Conservation (phyloP, 2,329 filamentous ascomycete genomes). For the Periconia macrospinosa region DNA sequence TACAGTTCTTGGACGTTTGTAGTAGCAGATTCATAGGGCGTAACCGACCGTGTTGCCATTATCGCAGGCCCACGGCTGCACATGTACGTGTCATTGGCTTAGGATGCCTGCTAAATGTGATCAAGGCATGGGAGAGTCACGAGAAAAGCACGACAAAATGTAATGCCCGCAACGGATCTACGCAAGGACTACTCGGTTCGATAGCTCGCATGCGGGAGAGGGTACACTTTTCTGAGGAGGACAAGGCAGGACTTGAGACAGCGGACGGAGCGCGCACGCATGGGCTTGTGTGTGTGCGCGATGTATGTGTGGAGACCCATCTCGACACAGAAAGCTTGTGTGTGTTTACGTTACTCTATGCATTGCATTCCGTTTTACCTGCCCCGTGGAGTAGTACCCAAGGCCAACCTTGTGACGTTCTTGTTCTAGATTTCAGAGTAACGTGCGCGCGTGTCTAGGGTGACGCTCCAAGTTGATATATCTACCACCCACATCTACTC, state of each 20-base stretch:
- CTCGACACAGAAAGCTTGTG: slow-evolving; percentile 2
- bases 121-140: too few relatives aligned
- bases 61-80: background rate
- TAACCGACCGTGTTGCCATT: slow-evolving; percentile 6
- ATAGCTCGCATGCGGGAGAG: background rate
- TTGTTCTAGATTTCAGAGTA: background rate
- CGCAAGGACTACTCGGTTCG: background rate
- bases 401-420: background rate
- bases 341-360: background rate
- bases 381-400: background rate
- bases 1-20: slow-evolving; percentile 12
- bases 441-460: background rate
- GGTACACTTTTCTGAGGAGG: slow-evolving; percentile 14
- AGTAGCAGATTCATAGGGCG: slow-evolving; percentile 25
- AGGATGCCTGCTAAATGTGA: too few relatives aligned
- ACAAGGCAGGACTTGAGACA: slow-evolving; percentile 11
- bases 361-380: background rate
- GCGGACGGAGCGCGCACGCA: background rate
- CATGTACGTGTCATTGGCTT: background rate
- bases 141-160: too few relatives aligned
- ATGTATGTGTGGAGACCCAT: slow-evolving; percentile 2
- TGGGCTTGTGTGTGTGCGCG: too few relatives aligned
- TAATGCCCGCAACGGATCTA: background rate
- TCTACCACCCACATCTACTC: background rate
- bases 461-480: background rate